Evolutionary conservation across 2,329 filamentous ascomycete species (phyloP), one percentile per base, ranked within the genome.

Genomic region (Xylariaceae sp.): DNA sequence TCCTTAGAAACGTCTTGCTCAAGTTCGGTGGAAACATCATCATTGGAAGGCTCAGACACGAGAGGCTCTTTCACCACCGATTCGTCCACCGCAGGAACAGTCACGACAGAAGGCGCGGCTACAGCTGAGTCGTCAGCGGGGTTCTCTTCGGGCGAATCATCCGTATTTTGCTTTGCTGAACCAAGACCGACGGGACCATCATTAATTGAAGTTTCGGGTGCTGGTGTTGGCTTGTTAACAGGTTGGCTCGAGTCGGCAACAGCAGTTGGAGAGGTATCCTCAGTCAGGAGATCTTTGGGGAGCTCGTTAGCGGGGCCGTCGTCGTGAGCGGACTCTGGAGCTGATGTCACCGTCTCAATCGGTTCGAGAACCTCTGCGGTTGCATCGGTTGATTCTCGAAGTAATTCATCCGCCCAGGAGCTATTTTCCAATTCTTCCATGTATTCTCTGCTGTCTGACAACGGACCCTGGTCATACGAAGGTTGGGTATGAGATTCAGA

Each of bases 391-490:
- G 31, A 11, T 9, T 42, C 40, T 35, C 42, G 32, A 26, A 37
- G 40, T 12, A 31, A 35, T 30, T 37, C 26, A 7, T 49, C 43
- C 19, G 58, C 48, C 57, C 50, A 56, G 9, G 54, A 50, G 42
- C 45, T 34, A 48, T 9, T 12, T 45, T 45, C 43, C 46, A 31
- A 8, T 50, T 58, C 54, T 32, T 64, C 60, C 50, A 64, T 65
- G 40, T 61, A 53, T 47, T 72, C 72, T 56, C 72, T 71, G 41
- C 68, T 52, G 62, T 61, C 29, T 42, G 37, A 26, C 26, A 37
- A 40, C 47, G 57, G 41, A 1, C 48, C 49, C 9, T 31, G 32
- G 19, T 62, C 60, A 42, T 60, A 53, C 19, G 47, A 46, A 48
- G 51, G 32, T 31, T 40, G 42, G 12, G 8, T 47, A 26, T 53